A percentile compares a stretch with the other conserved stretches of the same genome.
These are phyloP conservation scores for Populus davidiana DNA, from an alignment of 345 rosid genomes.

Conservation along the genomic window DNA sequence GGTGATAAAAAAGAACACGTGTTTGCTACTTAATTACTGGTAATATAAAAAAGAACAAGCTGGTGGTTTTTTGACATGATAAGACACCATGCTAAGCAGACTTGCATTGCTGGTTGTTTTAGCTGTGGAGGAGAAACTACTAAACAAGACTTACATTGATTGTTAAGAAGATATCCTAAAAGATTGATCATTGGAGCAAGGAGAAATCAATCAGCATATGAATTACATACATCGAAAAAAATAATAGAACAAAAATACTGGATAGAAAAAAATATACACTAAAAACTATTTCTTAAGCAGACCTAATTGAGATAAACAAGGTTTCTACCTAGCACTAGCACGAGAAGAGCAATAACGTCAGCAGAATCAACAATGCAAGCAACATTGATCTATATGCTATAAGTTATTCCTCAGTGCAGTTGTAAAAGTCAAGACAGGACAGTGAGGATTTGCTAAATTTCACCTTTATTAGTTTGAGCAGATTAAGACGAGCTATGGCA, in stretches of 20 bases:
- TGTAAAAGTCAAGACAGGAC: neutral
- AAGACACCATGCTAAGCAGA: neutral
- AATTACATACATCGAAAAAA: neutral
- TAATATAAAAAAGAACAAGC: neutral
- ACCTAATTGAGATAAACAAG: neutral
- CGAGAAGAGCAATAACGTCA: neutral
- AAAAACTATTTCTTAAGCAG: neutral
- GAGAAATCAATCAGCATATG: neutral
- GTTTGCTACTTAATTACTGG: neutral
- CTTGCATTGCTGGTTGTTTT: neutral
- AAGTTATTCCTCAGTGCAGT: neutral
- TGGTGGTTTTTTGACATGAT: neutral
- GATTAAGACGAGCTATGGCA: slow-evolving; percentile 94
- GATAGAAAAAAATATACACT: neutral
- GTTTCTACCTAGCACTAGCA: neutral
- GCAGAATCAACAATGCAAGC: neutral
- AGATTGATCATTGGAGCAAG: neutral
- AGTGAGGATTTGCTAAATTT: neutral
- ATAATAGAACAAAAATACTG: neutral
- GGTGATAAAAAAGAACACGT: neutral
- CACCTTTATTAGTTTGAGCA: slow-evolving; percentile 91
- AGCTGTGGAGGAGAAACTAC: neutral
- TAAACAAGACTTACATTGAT: neutral
- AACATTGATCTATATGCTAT: neutral
- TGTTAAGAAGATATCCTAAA: neutral